Base-by-base conservation (phyloP, 148 eudicot genomes). In the Pharnaceum exiguum region DNA sequence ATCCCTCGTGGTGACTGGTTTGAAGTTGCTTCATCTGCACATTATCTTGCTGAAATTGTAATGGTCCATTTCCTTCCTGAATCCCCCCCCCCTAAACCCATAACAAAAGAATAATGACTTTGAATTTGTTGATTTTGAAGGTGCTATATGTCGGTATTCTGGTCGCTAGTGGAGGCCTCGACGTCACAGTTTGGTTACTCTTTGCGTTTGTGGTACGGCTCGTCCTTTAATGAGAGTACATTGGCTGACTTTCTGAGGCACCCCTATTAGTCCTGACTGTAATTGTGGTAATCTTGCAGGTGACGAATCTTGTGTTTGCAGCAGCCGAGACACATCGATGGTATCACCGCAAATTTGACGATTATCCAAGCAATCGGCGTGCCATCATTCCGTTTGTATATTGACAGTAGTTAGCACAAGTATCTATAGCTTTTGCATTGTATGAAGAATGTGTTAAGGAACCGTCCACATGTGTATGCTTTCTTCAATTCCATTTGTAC, bases 1-100 rank as follows among this genome's bases (percentile, higher is more conserved):
- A 79, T 85, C 58, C 98, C 98, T 48, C 51, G 60, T 56, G 98
- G 98, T 25, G 98, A 87, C 63, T 91, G 98, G 98, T 91, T 91
- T 38, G 71, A 79, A 35, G 59, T 75, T 48, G 96, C 83, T 39
- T 91, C 98, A 7, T 87, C 87, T 44, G 85, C 98, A 49, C 96
- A 91, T 76, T 91, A 91, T 46, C 56, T 88, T 51, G 96, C 98
- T 40, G 98, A 91, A 72, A 85, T 87, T 37, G 98, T 88, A 76
- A 79, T 37, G 53, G 17, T 42, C 65, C 50, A 21, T 22, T 16
- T 10, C 11, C 27, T 16, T 21, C 33, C 49, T n/a, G n/a, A n/a
- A n/a, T n/a, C 48, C 4, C 30, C 52, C 2, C 13, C 46, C n/a
- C 42, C 29, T n/a, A 15, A n/a, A 21, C 12, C 12, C 10, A 10